Evolutionary conservation across 2,329 filamentous ascomycete species (phyloP).

Genomic region (Periconia digitata): DNA sequence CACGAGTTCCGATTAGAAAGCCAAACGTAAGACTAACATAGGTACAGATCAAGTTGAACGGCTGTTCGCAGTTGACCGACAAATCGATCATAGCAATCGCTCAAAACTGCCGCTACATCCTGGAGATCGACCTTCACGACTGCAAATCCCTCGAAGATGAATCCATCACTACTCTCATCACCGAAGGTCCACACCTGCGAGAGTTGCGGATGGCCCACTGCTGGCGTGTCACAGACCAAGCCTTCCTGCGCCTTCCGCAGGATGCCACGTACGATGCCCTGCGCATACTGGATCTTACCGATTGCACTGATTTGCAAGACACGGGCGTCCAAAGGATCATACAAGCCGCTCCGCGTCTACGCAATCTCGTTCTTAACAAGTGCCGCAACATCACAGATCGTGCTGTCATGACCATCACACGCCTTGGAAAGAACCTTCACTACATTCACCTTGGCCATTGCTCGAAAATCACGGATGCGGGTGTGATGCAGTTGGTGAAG

Average conservation of each 20-base stretch:
- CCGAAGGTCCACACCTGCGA: constrained; percentile 78
- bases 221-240: constrained; percentile 79
- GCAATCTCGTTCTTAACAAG: constrained; percentile 92
- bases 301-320: constrained; percentile 81
- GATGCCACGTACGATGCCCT: constrained; percentile 78
- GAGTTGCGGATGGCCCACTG: constrained; percentile 88
- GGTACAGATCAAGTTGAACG: constrained; percentile 84
- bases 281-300: constrained; percentile 90
- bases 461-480: constrained; percentile 83
- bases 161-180: constrained; percentile 78
- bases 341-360: constrained; percentile 78
- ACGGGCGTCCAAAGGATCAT: constrained; percentile 87
- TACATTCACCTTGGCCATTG: constrained; percentile 97
- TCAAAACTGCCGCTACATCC: constrained; percentile 82
- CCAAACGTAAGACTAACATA: constrained; percentile 39
- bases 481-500: constrained; percentile 80
- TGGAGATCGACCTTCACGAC: constrained; percentile 93
- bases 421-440: constrained; percentile 91
- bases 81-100: constrained; percentile 83
- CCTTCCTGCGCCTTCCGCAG: constrained; percentile 76
- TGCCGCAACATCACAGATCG: constrained; percentile 90
- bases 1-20: neutral
- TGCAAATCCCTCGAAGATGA: constrained; percentile 79
- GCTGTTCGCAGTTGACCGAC: constrained; percentile 83
- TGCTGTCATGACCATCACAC: constrained; percentile 83